Evolutionary conservation across 2,329 filamentous ascomycete genomes (phyloP).

Genomic region (Rhynchosporium agropyri): DNA sequence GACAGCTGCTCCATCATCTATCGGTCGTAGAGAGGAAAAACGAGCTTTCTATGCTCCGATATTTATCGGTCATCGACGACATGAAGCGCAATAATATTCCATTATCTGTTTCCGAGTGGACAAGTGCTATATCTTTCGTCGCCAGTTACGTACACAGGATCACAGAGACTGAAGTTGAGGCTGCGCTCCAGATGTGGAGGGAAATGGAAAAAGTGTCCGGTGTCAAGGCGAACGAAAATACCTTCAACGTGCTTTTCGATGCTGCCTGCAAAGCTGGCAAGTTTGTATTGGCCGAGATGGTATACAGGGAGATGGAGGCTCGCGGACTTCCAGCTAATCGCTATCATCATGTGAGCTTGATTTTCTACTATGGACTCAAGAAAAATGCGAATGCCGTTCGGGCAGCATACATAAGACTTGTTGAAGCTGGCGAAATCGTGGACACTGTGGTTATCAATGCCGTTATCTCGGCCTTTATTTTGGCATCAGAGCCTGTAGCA

Average conservation of each 20-base stretch:
- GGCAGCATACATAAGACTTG: conserved; percentile 77
- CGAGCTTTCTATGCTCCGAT: conserved; percentile 70
- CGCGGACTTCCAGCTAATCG: conserved; percentile 72
- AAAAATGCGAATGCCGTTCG: conserved; percentile 74
- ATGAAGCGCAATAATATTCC: conserved; percentile 74
- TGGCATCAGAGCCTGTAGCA: conserved; percentile 72
- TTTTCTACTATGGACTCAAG: conserved; percentile 80
- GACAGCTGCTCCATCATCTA: conserved; percentile 40
- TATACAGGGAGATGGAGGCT: conserved; percentile 77
- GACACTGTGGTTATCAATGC: conserved; percentile 87
- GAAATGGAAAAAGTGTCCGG: conserved; percentile 81
- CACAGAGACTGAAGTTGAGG: conserved; percentile 62
- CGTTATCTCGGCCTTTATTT: conserved; percentile 77
- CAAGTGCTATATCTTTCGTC: conserved; percentile 77
- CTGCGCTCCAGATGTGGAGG: conserved; percentile 77
- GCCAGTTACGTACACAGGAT: conserved; percentile 67
- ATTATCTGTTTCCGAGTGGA: conserved; percentile 75
- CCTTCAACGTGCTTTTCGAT: conserved; percentile 92
- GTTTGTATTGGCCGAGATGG: conserved; percentile 79
- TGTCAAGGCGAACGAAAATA: conserved; percentile 70
- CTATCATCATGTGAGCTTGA: conserved; percentile 78
- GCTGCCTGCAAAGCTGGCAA: conserved; percentile 84
- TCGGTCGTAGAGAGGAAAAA: conserved; percentile 41
- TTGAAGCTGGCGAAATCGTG: conserved; percentile 83
- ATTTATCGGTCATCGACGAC: conserved; percentile 82